These are phyloP conservation scores for Petasospora fabianii DNA, from an alignment of 1,139 yeast species.

Conservation along the genomic window DNA sequence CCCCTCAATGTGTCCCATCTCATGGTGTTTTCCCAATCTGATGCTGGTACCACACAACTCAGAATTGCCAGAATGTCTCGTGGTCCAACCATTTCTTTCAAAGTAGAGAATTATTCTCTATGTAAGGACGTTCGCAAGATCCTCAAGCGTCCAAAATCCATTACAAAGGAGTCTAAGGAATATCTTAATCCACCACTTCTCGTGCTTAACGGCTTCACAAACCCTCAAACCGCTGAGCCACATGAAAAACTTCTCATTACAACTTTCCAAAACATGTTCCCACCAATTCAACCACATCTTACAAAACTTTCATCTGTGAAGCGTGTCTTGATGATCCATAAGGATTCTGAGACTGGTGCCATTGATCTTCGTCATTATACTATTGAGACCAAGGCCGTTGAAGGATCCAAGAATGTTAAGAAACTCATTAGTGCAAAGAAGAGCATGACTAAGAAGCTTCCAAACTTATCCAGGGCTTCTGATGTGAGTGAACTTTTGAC, in stretches of 20 bases:
- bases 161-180: slow-evolving; percentile 59
- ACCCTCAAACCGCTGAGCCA: slow-evolving; percentile 49
- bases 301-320: slow-evolving; percentile 73
- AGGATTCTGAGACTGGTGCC: slow-evolving; percentile 62
- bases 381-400: slow-evolving; percentile 83
- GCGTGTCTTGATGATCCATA: slow-evolving; percentile 81
- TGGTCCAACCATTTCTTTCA: slow-evolving; percentile 91
- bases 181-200: slow-evolving; percentile 79
- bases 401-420: slow-evolving; percentile 75
- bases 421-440: slow-evolving; percentile 67
- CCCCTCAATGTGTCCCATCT: slow-evolving; percentile 91
- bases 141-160: slow-evolving; percentile 66
- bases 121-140: slow-evolving; percentile 75
- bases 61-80: slow-evolving; percentile 86
- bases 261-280: slow-evolving; percentile 93
- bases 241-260: slow-evolving; percentile 84
- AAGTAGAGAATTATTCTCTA: slow-evolving; percentile 71
- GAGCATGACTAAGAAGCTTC: slow-evolving; percentile 61
- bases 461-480: slow-evolving; percentile 61
- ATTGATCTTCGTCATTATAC: slow-evolving; percentile 89
- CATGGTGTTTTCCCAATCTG: slow-evolving; percentile 80
- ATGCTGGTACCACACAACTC: slow-evolving; percentile 75
- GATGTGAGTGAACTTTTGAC: slow-evolving; percentile 83
- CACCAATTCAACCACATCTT: slow-evolving; percentile 80
- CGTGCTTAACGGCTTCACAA: slow-evolving; percentile 83